Base-by-base conservation (phyloP, 768 basidiomycete species). In the Cystofilobasidium capitatum region DNA sequence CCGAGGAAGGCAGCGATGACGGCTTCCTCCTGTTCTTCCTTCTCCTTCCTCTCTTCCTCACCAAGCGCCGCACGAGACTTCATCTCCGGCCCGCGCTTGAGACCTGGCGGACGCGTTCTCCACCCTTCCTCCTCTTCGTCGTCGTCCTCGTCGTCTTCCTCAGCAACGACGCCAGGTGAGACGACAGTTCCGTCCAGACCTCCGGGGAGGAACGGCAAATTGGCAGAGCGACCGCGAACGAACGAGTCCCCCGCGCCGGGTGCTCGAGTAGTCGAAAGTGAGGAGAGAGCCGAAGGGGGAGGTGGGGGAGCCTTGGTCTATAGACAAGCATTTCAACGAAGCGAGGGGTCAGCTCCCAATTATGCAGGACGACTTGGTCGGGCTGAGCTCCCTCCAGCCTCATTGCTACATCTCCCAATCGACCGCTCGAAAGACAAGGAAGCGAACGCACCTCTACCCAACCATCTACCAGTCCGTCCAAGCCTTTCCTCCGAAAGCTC, bases 131-230 rank as follows among this genome's bases (percentile, higher is more conserved):
- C 42, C 16, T 51, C 26, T 8, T 49, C 66, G 5, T 51, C 66
- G n/a, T 63, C 60, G 0, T 68, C 66, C 22, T 62, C 55, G 7
- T 45, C 49, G 44, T 61, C 47, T 4, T 37, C 64, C 22, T 69
- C 29, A 40, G 61, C 61, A 58, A 58, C 58, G 44, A 45, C 40
- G 24, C 47, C 63, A 7, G 58, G 49, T 3, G 58, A 58, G 39
- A 71, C 68, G 16, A 75, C 71, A 22, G 81, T 79, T 71, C 86
- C 86, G 49, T 90, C 91, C 13, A 98, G 79, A 2, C 96, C 96
- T 55, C 96, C 96, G 8, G 96, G 96, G 79, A 86, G 83, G 77
- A 98, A 98, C 0, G 96, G 96, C 12, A 93, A 84, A 77, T 93
- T 85, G 51, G 88, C 88, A 26, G 91, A 88, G 77, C 94, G 96